Percentiles rank a stretch among this genome's conserved stretches.
Evolutionary conservation across 345 rosid genomes (phyloP).

Genomic region (Leavenworthia alabamica): DNA sequence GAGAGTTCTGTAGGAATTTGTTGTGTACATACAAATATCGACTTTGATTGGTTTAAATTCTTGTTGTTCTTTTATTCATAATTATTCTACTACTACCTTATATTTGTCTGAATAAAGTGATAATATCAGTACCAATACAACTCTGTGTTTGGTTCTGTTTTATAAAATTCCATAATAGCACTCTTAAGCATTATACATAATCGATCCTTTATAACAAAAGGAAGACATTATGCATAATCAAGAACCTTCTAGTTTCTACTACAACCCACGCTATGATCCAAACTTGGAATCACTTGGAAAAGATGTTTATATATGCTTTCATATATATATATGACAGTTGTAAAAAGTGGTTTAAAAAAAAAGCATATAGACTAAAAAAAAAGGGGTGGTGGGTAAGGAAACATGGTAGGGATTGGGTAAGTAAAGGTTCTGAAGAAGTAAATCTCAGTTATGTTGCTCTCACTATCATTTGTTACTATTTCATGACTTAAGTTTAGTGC

Average conservation of each 20-base stretch:
- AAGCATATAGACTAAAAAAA: constrained; percentile 54
- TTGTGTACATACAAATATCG: constrained; percentile 25
- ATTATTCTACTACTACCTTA: background rate
- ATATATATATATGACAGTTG: constrained; percentile 47
- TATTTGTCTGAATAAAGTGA: constrained; percentile 9
- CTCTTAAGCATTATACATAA: background rate
- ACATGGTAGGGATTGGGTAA: no score
- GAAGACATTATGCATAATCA: background rate
- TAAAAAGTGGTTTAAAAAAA: constrained; percentile 63
- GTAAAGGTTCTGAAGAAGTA: background rate
- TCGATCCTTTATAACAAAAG: no score
- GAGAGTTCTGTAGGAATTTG: constrained; percentile 21
- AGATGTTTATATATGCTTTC: constrained; percentile 28
- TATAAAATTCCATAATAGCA: background rate
- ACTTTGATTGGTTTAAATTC: constrained; percentile 12
- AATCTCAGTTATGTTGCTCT: background rate
- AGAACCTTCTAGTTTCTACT: background rate
- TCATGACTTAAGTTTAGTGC: background rate
- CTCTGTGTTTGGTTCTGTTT: background rate
- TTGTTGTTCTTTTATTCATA: background rate
- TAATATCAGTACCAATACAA: background rate
- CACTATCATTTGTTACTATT: background rate
- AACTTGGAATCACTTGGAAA: constrained; percentile 9
- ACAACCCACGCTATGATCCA: background rate
- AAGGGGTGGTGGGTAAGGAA: no score